Percentiles rank a stretch among this genome's conserved stretches.
These are phyloP conservation scores for Przewalskia tangutica DNA, from an alignment of 257 asterid genomes.

Conservation along the genomic window DNA sequence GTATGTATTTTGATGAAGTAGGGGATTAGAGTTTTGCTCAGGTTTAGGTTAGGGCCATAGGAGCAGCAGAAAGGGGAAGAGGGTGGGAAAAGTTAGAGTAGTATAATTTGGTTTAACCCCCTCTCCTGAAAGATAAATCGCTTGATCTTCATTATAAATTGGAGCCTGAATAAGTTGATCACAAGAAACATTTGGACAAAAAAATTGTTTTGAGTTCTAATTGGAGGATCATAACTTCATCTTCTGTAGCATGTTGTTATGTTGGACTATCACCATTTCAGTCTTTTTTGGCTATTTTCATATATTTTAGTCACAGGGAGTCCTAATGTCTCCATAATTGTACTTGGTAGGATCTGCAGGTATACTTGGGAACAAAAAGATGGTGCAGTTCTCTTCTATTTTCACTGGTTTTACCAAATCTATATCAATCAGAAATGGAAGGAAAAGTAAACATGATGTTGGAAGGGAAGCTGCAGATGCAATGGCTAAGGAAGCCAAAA, in stretches of 20 bases:
- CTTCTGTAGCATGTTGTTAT: background rate
- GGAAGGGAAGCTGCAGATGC: constrained; percentile 36
- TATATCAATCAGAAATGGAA: constrained; percentile 15
- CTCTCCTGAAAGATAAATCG: background rate
- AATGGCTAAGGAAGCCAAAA: constrained; percentile 54
- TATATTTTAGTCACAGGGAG: background rate
- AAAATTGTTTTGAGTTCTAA: background rate
- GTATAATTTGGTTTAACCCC: background rate
- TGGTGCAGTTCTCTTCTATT: constrained; percentile 57
- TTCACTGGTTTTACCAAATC: constrained; percentile 45
- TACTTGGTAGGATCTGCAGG: background rate
- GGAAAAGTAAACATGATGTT: constrained; percentile 28
- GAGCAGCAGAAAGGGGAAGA: background rate
- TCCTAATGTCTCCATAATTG: background rate
- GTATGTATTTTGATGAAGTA: no score
- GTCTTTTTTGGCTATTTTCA: background rate
- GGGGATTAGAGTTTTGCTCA: no score
- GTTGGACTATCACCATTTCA: background rate
- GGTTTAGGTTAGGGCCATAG: no score
- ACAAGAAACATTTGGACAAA: background rate
- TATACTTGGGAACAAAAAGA: background rate
- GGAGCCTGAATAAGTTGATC: background rate
- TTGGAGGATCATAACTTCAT: background rate
- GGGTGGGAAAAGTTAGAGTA: background rate
- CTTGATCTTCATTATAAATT: background rate